Base-by-base conservation (phyloP, 805 yeast species). In the Yamadazyma philogaea region DNA sequence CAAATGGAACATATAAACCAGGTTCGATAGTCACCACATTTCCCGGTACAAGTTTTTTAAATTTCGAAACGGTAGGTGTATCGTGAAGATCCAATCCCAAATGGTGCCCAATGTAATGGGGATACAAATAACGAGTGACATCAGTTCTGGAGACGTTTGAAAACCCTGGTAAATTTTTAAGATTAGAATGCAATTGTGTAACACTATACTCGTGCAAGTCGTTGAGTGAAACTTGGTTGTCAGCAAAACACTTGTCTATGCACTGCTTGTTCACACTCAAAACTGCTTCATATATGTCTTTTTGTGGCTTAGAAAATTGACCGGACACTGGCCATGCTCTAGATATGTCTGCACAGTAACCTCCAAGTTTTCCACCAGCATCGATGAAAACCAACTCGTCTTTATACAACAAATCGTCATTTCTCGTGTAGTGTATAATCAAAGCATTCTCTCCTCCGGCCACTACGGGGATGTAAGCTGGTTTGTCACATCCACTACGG, bases 21-120 rank as follows among this genome's bases (percentile, higher is more conserved):
- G 99, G 99, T 60, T 95, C 99, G 18, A 95, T 80, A 1, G 99
- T 93, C 37, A 93, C 72, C 3, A 91, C 97, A 58, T 88, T 95
- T 17, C 90, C 90, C 16, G 70, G 68, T 35, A 63, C 64, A 36
- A 93, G 59, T 24, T 66, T 66, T 17, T 73, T 70, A 42, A 67
- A 68, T 48, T 88, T 72, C 3, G 91, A 75, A 30, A 72, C 73
- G 2, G 72, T 61, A 4, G 95, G 95, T 28, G 80, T 72, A 57
- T 87, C 96, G 63, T 87, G 96, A 19, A 90, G 85, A 55, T 90
- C 99, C 27, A 93, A 66, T 0, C 99, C 99, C 30, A 93, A 69
- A 56, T 93, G 89, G 61, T 93, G 99, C 5, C 99, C 99, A 51
- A 93, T 82, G 59, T 87, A 89, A 61, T 93, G 99, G 0, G 98